Conservation (phyloP, 1,284 basidiomycete genomes). For the Megacollybia platyphylla region DNA sequence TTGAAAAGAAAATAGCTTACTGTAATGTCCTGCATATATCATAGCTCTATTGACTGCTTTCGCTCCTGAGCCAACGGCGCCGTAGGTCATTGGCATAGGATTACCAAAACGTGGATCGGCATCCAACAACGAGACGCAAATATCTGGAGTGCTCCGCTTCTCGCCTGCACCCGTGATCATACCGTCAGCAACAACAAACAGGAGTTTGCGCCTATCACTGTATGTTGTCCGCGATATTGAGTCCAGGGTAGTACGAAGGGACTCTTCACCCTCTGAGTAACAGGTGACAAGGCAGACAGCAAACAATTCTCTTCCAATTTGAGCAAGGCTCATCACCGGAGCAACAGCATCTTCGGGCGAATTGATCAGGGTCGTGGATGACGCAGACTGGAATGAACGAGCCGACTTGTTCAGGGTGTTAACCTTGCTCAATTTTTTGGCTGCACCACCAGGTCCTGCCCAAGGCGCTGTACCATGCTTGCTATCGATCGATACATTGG, state of each 20-base stretch:
- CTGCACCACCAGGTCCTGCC: conserved; percentile 42
- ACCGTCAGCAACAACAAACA: conserved; percentile 95
- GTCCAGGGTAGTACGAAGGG: conserved; percentile 84
- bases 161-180: conserved; percentile 99
- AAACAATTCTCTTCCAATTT: conserved; percentile 90
- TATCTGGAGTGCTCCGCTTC: conserved; percentile 90
- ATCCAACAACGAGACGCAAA: conserved; percentile 86
- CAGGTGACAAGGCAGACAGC: conserved; percentile 94
- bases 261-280: conserved; percentile 94
- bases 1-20: conserved; percentile 34
- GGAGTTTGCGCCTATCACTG: conserved; percentile 82
- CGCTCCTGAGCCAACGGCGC: conserved; percentile 79
- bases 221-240: conserved; percentile 87
- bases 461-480: conserved; percentile 87
- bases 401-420: conserved; percentile 24
- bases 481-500: conserved; percentile 84
- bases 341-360: conserved; percentile 26
- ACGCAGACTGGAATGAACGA: conserved; percentile 33
- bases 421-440: conserved; percentile 35
- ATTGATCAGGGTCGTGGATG: conserved; percentile 41
- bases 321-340: conserved; percentile 69
- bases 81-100: conserved; percentile 91
- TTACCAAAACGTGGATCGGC: conserved; percentile 94
- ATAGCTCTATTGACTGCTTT: conserved; percentile 93
- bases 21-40: conserved; percentile 99